These are phyloP conservation scores for Penicillium angulare DNA, from an alignment of 495 filamentous ascomycete species.

Conservation along the genomic window DNA sequence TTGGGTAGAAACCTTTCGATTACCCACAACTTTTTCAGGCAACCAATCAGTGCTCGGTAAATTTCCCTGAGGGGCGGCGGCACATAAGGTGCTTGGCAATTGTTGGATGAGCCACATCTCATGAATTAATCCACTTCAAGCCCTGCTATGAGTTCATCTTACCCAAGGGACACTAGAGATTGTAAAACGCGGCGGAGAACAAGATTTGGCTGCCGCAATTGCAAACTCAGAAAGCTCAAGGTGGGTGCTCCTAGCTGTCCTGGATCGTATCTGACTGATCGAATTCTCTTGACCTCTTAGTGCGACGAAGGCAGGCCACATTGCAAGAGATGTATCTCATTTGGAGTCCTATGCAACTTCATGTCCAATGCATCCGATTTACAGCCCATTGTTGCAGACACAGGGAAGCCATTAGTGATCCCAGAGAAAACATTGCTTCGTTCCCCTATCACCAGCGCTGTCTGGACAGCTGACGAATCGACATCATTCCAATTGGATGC, in stretches of 20 bases:
- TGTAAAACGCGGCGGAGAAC: constrained; percentile 25
- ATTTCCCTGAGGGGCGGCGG: no score
- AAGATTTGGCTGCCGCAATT: constrained; percentile 49
- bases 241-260: constrained; percentile 21
- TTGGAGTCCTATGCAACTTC: constrained; percentile 46
- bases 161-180: constrained; percentile 6
- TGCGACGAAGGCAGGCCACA: constrained; percentile 46
- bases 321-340: constrained; percentile 43
- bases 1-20: no score
- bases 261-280: constrained; percentile 11
- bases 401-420: constrained; percentile 15
- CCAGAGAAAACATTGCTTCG: constrained; percentile 16
- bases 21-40: no score
- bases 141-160: no score
- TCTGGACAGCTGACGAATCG: constrained; percentile 31
- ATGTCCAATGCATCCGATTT: constrained; percentile 36
- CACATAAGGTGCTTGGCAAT: no score
- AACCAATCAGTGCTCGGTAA: no score
- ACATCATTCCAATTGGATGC: constrained; percentile 32
- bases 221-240: constrained; percentile 50
- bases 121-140: no score
- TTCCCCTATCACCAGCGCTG: constrained; percentile 24
- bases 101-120: no score
- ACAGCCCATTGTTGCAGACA: constrained; percentile 29
- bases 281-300: constrained; percentile 16